Evolutionary conservation across 176 grass and related monocot genomes (phyloP), one percentile per base, ranked within the genome.

Genomic region (Miscanthus lutarioriparius): DNA sequence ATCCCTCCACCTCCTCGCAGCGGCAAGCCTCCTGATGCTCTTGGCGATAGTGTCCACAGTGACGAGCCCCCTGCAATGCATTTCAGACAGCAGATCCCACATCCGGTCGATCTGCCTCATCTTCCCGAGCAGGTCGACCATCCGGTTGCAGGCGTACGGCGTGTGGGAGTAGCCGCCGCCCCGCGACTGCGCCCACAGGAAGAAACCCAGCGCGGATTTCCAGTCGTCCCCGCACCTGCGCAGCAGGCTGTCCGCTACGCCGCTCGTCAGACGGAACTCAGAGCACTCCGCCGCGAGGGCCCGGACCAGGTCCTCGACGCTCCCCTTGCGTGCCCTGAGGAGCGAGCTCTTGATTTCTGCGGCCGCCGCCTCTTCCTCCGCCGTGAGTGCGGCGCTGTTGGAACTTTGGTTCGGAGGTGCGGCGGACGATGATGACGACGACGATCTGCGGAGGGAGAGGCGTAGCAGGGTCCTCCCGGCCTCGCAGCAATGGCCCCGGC

Each of bases 61-160:
- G 48, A 95, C 62, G 47, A 87, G 72, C 27, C 91, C 87, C 37
- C 79, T 86, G 45, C 37, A 23, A 26, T 85, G 87, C 83, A 95
- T 86, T 36, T 95, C 87, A 38, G 90, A 61, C 54, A 95, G 70
- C 32, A 98, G 92, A 59, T 85, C 87, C 92, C 88, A 95, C 92
- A 95, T 95, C 66, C 43, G 70, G 61, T 93, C 89, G 65, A 91
- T 88, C 71, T 93, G 84, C 72, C 68, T 93, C 93, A 93, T 95
- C 86, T 98, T 98, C 75, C 91, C 92, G 43, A 98, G 85, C 33
- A 95, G 83, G 76, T 98, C 96, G 30, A 98, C 84, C 91, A 95
- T 89, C 88, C 81, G 87, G 73, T 87, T 82, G 73, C 91, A 93
- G 37, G 91, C 77, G 84, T 85, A 85, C 43, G 53, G 54, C 10